Evolutionary conservation across 495 filamentous ascomycete species (phyloP).

Genomic region (Pyrenula aspistea): DNA sequence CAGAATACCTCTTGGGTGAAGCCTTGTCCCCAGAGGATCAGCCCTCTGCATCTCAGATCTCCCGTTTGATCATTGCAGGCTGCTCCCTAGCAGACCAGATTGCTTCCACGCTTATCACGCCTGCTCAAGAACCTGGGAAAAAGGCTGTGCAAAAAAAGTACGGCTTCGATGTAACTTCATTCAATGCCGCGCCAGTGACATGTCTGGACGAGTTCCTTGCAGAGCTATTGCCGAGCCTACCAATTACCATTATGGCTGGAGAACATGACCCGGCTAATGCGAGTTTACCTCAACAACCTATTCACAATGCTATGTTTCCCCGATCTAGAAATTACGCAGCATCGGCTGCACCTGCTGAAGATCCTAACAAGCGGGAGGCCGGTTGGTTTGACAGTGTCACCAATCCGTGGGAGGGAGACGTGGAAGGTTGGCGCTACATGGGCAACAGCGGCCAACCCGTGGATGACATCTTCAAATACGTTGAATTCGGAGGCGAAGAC

Average conservation of each 20-base stretch:
- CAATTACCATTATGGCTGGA: conserved; percentile 70
- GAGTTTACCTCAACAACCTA: conserved; percentile 67
- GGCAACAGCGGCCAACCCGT: conserved; percentile 85
- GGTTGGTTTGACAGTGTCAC: conserved; percentile 84
- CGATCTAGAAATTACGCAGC: conserved; percentile 51
- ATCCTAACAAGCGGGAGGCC: conserved; percentile 26
- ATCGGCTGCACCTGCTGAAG: conserved; percentile 32
- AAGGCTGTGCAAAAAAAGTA: conserved; percentile 63
- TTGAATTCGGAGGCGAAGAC: conserved; percentile 32
- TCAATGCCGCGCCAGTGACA: conserved; percentile 73
- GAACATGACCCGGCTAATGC: conserved; percentile 68
- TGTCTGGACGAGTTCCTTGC: conserved; percentile 76
- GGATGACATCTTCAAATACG: conserved; percentile 86
- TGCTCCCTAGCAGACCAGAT: conserved; percentile 64
- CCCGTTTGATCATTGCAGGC: conserved; percentile 79
- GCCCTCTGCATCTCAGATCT: conserved; percentile 49
- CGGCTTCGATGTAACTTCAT: conserved; percentile 80
- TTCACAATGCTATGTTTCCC: conserved; percentile 76
- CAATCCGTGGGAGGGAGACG: conserved; percentile 83
- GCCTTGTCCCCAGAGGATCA: conserved; percentile 42
- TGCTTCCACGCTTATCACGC: conserved; percentile 13
- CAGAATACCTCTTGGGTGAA: conserved; percentile 84
- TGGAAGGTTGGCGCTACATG: conserved; percentile 77
- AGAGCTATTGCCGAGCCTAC: conserved; percentile 66
- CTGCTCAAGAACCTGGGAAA: conserved; percentile 22